A percentile compares a stretch with the other conserved stretches of the same genome.
phyloP scores from a whole-genome alignment of 208 protist genomes.

The Trypanosoma platydactyli region DNA sequence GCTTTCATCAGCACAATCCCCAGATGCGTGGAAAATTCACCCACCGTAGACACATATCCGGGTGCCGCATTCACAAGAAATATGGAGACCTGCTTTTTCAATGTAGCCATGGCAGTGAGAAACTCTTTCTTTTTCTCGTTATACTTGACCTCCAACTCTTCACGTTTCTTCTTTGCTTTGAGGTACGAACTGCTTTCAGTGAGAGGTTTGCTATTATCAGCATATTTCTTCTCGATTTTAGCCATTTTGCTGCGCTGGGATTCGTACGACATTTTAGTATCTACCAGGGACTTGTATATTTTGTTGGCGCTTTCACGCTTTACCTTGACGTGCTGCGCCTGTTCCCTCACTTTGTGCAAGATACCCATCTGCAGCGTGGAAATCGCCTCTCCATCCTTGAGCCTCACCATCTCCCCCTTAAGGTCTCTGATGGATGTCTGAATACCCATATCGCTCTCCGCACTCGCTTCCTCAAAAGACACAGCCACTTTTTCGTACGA shows the following conservation, averaged over 20 bases:
- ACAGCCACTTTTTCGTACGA: slow-evolving; percentile 52
- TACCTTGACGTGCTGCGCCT: slow-evolving; percentile 28
- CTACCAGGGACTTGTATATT: slow-evolving; percentile 33
- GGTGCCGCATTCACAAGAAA: slow-evolving; percentile 42
- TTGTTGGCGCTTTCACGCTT: slow-evolving; percentile 48
- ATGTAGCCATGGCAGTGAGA: slow-evolving; percentile 24
- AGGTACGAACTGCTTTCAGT: slow-evolving; percentile 44
- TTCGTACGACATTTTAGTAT: slow-evolving; percentile 57
- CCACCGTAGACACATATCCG: slow-evolving; percentile 52
- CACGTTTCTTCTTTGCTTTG: slow-evolving; percentile 44
- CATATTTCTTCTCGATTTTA: slow-evolving; percentile 60
- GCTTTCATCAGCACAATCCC: slow-evolving; percentile 3
- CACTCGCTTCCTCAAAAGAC: slow-evolving; percentile 51
- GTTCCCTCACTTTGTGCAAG: slow-evolving; percentile 31
- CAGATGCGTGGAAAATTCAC: slow-evolving; percentile 50
- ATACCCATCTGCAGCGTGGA: slow-evolving; percentile 63
- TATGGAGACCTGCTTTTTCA: slow-evolving; percentile 30
- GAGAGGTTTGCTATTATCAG: slow-evolving; percentile 74
- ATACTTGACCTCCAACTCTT: slow-evolving; percentile 42
- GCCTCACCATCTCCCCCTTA: slow-evolving; percentile 47
- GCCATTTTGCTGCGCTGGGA: slow-evolving; percentile 42
- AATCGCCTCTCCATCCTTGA: slow-evolving; percentile 60
- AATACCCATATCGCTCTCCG: slow-evolving; percentile 27
- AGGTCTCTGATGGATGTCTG: slow-evolving; percentile 35
- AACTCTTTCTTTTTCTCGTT: slow-evolving; percentile 37